Evolutionary conservation across 2,329 filamentous ascomycete species (phyloP).

Genomic region (Dactylellina sp.): DNA sequence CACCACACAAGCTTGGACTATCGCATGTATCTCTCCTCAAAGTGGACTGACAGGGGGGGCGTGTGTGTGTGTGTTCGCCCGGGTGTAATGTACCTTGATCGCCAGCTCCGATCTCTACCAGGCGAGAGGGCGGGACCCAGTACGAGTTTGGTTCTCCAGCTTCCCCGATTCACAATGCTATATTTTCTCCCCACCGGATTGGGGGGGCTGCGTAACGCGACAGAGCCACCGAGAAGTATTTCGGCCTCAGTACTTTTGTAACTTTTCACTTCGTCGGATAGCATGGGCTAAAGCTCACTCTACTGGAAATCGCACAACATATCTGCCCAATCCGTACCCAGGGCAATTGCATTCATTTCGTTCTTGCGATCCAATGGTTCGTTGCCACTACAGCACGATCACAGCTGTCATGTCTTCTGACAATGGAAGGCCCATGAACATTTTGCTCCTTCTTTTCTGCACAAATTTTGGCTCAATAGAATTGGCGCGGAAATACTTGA

Average conservation of each 20-base stretch:
- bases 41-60: slow-evolving; percentile 52
- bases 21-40: slow-evolving; percentile 57
- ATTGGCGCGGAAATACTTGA: slow-evolving; percentile 28
- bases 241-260: not conserved
- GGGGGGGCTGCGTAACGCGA: slow-evolving; percentile 50
- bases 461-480: slow-evolving; percentile 48
- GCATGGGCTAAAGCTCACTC: slow-evolving; percentile 9
- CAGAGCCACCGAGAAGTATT: slow-evolving; percentile 6
- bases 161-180: slow-evolving; percentile 36
- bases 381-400: slow-evolving; percentile 56
- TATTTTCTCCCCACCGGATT: slow-evolving; percentile 19
- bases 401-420: slow-evolving; percentile 52
- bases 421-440: slow-evolving; percentile 55
- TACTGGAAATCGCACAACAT: slow-evolving; percentile 22
- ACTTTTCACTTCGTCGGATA: slow-evolving; percentile 13
- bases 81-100: slow-evolving; percentile 57
- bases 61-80: slow-evolving; percentile 46
- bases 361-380: slow-evolving; percentile 48
- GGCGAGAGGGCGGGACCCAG: slow-evolving; percentile 30
- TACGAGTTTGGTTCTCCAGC: slow-evolving; percentile 28
- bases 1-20: slow-evolving; percentile 49
- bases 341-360: slow-evolving; percentile 36
- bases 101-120: slow-evolving; percentile 54
- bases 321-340: slow-evolving; percentile 31
- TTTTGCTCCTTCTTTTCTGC: slow-evolving; percentile 20